Evolutionary conservation across 768 basidiomycete genomes (phyloP).

Genomic region (Tulasnella sp.): DNA sequence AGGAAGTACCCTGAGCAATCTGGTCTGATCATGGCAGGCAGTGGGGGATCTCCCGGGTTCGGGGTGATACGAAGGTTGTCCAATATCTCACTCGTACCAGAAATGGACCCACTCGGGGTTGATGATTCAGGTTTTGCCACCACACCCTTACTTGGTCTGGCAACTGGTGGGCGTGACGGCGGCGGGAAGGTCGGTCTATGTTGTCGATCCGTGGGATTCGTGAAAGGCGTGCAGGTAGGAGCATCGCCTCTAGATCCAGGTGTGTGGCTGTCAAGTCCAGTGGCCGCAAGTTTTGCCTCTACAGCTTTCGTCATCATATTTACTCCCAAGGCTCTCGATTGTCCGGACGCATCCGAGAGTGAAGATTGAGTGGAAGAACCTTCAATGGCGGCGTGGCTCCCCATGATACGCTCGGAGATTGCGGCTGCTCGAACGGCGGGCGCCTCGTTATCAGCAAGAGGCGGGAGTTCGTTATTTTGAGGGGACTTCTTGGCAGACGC

Average conservation of each 20-base stretch:
- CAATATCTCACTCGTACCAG: too few relatives aligned
- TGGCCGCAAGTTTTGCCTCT: background rate
- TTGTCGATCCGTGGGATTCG: background rate
- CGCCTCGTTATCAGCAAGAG: background rate
- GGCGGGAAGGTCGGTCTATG: background rate
- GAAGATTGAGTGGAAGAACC: background rate
- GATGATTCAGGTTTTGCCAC: conserved; percentile 2
- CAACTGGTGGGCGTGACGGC: background rate
- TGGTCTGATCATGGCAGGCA: conserved; percentile 41
- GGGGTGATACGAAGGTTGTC: background rate
- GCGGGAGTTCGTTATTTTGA: background rate
- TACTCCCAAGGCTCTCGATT: background rate
- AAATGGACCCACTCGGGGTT: background rate
- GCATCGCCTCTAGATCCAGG: conserved; percentile 18
- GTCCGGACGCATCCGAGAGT: background rate
- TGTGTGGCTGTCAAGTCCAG: conserved; percentile 17
- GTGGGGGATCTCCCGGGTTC: background rate
- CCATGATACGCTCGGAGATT: conserved; percentile 5
- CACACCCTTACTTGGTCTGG: background rate
- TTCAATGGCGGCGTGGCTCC: background rate
- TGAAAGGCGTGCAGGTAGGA: background rate
- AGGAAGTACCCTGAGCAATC: conserved; percentile 96
- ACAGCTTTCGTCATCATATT: background rate
- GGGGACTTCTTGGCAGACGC: background rate
- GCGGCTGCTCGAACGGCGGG: background rate